These are phyloP conservation scores for Trypanosoma vivax DNA, from an alignment of 208 protist genomes.

Conservation along the genomic window DNA sequence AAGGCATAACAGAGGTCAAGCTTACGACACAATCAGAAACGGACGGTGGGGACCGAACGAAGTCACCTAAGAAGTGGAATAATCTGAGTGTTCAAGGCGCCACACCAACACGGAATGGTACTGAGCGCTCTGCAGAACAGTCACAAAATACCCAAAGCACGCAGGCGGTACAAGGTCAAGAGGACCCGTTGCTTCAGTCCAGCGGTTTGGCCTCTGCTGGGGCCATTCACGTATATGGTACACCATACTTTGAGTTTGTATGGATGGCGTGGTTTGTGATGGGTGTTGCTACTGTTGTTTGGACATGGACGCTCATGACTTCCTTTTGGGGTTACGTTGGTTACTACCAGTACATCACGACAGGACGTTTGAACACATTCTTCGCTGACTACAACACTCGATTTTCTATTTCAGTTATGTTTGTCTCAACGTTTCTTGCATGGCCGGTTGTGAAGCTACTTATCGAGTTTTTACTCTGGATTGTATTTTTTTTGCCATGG, in stretches of 20 bases:
- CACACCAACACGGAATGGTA: too few species aligned
- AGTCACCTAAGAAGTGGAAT: too few species aligned
- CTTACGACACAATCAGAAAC: neutral
- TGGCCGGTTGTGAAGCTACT: slow-evolving; percentile 69
- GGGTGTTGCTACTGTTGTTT: slow-evolving; percentile 58
- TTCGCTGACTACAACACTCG: slow-evolving; percentile 38
- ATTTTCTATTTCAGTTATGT: slow-evolving; percentile 41
- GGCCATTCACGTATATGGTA: slow-evolving; percentile 70
- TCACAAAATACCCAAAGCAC: neutral
- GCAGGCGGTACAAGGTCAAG: neutral
- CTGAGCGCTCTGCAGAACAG: too few species aligned
- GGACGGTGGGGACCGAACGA: too few species aligned
- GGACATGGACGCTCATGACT: slow-evolving; percentile 42
- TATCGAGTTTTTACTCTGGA: slow-evolving; percentile 50
- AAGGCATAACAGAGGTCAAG: slow-evolving; percentile 1
- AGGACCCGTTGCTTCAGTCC: neutral
- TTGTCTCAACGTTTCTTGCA: slow-evolving; percentile 65
- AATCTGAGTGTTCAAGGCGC: too few species aligned
- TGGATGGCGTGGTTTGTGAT: slow-evolving; percentile 72
- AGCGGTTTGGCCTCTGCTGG: neutral
- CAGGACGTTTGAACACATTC: slow-evolving; percentile 48
- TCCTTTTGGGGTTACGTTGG: slow-evolving; percentile 55
- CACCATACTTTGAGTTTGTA: slow-evolving; percentile 78
- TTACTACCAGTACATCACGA: slow-evolving; percentile 44
- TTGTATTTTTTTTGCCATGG: slow-evolving; percentile 64